Evolutionary conservation across 495 filamentous ascomycete genomes (phyloP), one percentile per base, ranked within the genome.

Genomic region (Usnea hakonensis): DNA sequence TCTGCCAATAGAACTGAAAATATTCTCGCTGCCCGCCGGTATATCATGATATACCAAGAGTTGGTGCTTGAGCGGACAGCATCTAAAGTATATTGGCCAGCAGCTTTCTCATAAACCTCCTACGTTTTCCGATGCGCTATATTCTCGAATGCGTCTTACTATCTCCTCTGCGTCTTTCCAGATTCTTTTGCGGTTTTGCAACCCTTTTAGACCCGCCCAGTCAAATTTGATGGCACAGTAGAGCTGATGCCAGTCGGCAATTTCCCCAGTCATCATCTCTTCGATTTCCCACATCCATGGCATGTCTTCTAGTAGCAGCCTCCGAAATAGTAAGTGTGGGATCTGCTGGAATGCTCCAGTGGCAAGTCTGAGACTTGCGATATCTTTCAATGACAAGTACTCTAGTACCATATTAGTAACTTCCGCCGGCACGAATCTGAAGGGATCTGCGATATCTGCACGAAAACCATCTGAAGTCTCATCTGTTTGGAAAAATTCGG

Each of bases 241-340:
- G 14, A 55, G 23, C 26, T 28, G 4, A 17, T 26, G 26, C 55
- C 33, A 57, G 35, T 40, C 36, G 23, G 14, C 13, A 13, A n/a
- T 36, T n/a, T n/a, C n/a, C 38, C 21, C 55, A 36, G 41, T 16
- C 36, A 19, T 35, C 55, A 57, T 16, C 26, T 26, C 55, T 21
- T 40, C n/a, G 8, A 9, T 11, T 30, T 57, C 55, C 35, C 36
- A 57, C n/a, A 43, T 28, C 55, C 36, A 57, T 23, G 55, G 55
- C 55, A 30, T 57, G 14, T 57, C 36, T 10, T 57, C 55, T 11
- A 41, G 37, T 13, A 57, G 36, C 55, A 57, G 35, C 33, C 55
- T 57, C 10, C 21, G 36, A 1, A 57, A 43, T 28, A 57, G 21
- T 21, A 11, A 41, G 2, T 40, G 26, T 23, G 55, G 35, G 5